Conservation (phyloP, 768 basidiomycete genomes). For the Pilatotrama ljubarskyi region DNA sequence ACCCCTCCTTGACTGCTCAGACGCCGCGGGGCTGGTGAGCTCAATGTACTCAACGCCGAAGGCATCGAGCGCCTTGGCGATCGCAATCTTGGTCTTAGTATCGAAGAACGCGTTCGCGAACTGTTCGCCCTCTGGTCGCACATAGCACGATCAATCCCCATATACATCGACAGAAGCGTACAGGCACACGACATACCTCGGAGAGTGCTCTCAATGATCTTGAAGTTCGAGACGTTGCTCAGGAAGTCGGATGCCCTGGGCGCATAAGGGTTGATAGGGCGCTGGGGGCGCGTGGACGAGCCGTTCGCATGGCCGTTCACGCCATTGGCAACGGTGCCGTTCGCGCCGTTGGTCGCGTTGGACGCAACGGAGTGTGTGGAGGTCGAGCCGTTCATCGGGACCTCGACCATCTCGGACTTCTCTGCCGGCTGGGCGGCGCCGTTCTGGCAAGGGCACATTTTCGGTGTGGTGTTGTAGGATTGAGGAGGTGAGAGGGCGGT, state of each 20-base stretch:
- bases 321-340: slow-evolving; percentile 28
- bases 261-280: slow-evolving; percentile 75
- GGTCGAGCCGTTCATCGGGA: slow-evolving; percentile 52
- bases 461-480: slow-evolving; percentile 10
- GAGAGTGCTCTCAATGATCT: slow-evolving; percentile 96
- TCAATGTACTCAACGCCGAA: slow-evolving; percentile 99
- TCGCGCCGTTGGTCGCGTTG: slow-evolving; percentile 12
- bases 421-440: slow-evolving; percentile 46
- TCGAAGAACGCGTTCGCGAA: slow-evolving; percentile 99
- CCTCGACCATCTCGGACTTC: slow-evolving; percentile 67
- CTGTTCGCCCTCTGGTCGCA: slow-evolving; percentile 85
- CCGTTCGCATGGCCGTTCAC: slow-evolving; percentile 40
- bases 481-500: background rate
- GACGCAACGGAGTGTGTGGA: slow-evolving; percentile 28
- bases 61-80: slow-evolving; percentile 95
- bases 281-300: slow-evolving; percentile 35
- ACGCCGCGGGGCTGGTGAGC: slow-evolving; percentile 96
- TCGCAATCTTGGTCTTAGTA: slow-evolving; percentile 99
- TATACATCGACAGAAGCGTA: background rate
- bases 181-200: slow-evolving; percentile 64
- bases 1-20: slow-evolving; percentile 79
- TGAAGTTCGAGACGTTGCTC: slow-evolving; percentile 90
- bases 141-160: background rate
- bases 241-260: slow-evolving; percentile 91
- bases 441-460: slow-evolving; percentile 68